Conservation (phyloP, 345 rosid genomes). For the Lenwebbia sp. region DNA sequence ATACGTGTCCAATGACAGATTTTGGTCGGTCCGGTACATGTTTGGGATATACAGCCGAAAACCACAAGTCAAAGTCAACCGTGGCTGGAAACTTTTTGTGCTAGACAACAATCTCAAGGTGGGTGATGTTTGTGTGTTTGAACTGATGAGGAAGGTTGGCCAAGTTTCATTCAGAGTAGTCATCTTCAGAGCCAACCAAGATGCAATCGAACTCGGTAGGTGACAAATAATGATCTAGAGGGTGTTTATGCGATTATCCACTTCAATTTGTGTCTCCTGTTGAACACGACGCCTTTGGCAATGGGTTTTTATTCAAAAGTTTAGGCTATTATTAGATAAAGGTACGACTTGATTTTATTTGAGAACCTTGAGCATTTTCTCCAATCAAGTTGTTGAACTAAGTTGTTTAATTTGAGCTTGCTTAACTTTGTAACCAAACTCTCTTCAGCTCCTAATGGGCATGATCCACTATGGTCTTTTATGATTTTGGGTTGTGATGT, state of each 20-base stretch:
- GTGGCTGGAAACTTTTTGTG: slow-evolving; percentile 13
- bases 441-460: background rate
- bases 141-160: background rate
- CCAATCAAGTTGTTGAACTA: background rate
- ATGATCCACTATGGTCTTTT: background rate
- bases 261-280: background rate
- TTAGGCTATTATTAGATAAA: background rate
- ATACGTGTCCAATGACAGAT: background rate
- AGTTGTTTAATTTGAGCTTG: background rate
- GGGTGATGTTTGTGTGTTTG: slow-evolving; percentile 15
- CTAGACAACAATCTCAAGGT: background rate
- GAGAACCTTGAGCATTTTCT: background rate
- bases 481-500: background rate
- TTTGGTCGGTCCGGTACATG: background rate
- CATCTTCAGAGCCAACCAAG: background rate
- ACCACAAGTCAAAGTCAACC: background rate
- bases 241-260: background rate
- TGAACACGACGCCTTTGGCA: background rate
- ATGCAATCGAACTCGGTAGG: background rate
- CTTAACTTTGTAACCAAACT: background rate
- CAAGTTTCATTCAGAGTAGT: background rate
- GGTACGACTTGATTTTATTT: background rate
- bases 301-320: background rate
- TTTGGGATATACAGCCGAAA: background rate
- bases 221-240: background rate